phyloP scores from a whole-genome alignment of 2,329 filamentous ascomycete genomes.

The Mollisia scopiformis region DNA sequence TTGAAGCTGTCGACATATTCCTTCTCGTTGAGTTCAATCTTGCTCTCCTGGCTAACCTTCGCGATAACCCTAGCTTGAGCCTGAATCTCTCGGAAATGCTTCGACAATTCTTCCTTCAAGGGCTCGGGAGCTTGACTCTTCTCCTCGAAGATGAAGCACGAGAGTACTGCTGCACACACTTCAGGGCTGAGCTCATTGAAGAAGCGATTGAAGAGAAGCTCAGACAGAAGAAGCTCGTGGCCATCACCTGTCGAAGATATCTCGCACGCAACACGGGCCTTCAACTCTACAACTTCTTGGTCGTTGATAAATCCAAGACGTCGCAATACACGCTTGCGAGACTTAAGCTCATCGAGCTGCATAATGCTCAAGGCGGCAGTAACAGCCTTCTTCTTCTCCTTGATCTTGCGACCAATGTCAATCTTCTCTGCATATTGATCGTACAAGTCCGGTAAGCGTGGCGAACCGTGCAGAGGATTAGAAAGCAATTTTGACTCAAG shows the following conservation, averaged over 20 bases:
- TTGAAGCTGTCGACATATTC: conserved; percentile 91
- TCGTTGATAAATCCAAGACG: conserved; percentile 96
- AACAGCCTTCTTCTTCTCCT: conserved; percentile 86
- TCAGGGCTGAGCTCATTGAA: conserved; percentile 95
- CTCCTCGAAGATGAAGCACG: conserved; percentile 97
- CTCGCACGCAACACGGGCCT: conserved; percentile 95
- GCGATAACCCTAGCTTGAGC: conserved; percentile 85
- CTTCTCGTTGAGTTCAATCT: conserved; percentile 91
- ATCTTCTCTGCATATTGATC: conserved; percentile 86
- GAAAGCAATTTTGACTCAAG: conserved; percentile 86
- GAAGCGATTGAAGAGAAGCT: conserved; percentile 94
- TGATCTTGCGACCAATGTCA: conserved; percentile 76
- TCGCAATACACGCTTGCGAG: conserved; percentile 90
- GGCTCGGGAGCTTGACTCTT: conserved; percentile 80
- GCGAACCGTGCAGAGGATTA: conserved; percentile 91
- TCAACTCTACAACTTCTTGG: conserved; percentile 91
- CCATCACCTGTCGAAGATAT: conserved; percentile 83
- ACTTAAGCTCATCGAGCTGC: conserved; percentile 95
- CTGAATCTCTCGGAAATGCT: conserved; percentile 85
- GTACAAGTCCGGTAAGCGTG: conserved; percentile 81
- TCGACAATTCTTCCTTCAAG: conserved; percentile 81
- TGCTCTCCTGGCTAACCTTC: conserved; percentile 93
- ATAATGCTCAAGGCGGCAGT: conserved; percentile 82
- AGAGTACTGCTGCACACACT: conserved; percentile 82
- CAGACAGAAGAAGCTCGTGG: conserved; percentile 90